phyloP scores from a whole-genome alignment of 1,284 basidiomycete genomes.

The Meira nashicola region DNA sequence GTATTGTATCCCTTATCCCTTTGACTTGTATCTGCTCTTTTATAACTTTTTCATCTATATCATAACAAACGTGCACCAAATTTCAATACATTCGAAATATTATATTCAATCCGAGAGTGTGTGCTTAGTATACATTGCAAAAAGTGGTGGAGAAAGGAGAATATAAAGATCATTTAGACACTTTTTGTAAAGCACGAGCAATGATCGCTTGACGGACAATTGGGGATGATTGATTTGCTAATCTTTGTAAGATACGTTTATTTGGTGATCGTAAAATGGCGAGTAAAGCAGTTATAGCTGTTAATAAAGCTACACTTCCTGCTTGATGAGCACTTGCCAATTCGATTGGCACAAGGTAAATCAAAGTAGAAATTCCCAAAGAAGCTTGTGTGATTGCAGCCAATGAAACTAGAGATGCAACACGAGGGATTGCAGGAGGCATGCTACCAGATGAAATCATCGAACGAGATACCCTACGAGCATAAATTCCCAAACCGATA shows the following conservation, averaged over 20 bases:
- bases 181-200: too few relatives aligned
- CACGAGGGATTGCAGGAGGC: constrained; percentile 65
- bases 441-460: constrained; percentile 51
- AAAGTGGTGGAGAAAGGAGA: too few relatives aligned
- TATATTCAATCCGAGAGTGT: too few relatives aligned
- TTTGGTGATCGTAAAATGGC: constrained; percentile 61
- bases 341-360: constrained; percentile 89
- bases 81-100: too few relatives aligned
- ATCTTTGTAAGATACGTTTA: background rate
- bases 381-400: constrained; percentile 81
- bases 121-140: too few relatives aligned
- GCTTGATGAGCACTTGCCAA: constrained; percentile 92
- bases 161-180: too few relatives aligned
- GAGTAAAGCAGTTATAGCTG: constrained; percentile 73
- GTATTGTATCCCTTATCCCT: too few relatives aligned
- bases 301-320: constrained; percentile 81
- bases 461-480: constrained; percentile 60
- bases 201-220: too few relatives aligned
- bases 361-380: constrained; percentile 82
- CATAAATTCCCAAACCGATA: constrained; percentile 16
- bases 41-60: too few relatives aligned
- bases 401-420: constrained; percentile 67
- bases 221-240: too few relatives aligned
- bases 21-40: too few relatives aligned
- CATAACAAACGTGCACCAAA: too few relatives aligned